Evolutionary conservation across 306 rosid genomes (phyloP).

Genomic region (Astragalus glycyphyllos): DNA sequence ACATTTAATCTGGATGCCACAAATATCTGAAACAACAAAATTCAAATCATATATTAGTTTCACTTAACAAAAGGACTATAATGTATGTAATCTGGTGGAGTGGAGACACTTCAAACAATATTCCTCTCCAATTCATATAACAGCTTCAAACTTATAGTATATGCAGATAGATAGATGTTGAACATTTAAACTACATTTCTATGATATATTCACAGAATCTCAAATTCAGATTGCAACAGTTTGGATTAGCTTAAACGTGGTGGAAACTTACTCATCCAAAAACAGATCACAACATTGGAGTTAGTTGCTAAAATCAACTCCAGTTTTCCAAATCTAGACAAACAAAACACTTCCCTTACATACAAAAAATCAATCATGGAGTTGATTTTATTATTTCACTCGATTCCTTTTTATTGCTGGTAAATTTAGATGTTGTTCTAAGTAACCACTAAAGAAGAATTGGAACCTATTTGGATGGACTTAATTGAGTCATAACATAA

Average conservation of each 20-base stretch:
- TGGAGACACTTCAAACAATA: no score
- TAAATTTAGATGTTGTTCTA: slow-evolving; percentile 13
- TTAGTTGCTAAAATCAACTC: slow-evolving; percentile 6
- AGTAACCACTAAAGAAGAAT: no score
- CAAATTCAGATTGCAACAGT: slow-evolving; percentile 16
- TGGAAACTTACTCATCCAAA: not conserved
- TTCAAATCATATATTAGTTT: no score
- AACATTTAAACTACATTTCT: not conserved
- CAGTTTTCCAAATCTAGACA: slow-evolving; percentile 39
- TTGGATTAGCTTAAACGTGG: slow-evolving; percentile 20
- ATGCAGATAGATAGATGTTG: no score
- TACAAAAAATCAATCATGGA: not conserved
- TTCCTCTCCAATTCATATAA: slow-evolving; percentile 13
- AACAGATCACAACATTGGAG: slow-evolving; percentile 27
- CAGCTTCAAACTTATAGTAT: no score
- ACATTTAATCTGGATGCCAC: slow-evolving; percentile 96
- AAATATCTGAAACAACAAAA: slow-evolving; percentile 63
- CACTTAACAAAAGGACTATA: not conserved
- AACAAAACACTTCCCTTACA: not conserved
- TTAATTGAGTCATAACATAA: no score
- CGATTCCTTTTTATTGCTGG: not conserved
- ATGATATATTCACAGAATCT: not conserved
- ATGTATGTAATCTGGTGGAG: not conserved
- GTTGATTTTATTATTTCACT: not conserved
- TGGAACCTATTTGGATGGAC: not conserved